phyloP scores from a whole-genome alignment of 352 stramenopile species.

The Phytopythium helicoides region DNA sequence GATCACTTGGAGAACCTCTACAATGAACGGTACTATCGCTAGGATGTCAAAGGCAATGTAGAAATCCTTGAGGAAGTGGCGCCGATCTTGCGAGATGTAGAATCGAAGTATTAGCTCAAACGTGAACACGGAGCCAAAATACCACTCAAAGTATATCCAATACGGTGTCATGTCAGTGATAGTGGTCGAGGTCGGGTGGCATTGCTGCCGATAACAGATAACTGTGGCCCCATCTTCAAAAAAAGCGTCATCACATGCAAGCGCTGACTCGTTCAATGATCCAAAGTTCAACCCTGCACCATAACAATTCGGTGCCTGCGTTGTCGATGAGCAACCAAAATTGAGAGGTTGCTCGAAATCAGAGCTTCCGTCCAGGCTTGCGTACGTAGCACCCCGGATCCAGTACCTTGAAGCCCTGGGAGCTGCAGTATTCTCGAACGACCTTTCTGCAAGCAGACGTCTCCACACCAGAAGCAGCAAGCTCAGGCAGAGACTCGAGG shows the following conservation, averaged over 20 bases:
- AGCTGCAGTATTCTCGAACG: slow-evolving; percentile 50
- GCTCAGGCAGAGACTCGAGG: slow-evolving; percentile 62
- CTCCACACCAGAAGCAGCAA: slow-evolving; percentile 43
- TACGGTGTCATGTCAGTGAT: slow-evolving; percentile 64
- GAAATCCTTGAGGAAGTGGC: slow-evolving; percentile 42
- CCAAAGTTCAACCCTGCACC: slow-evolving; percentile 53
- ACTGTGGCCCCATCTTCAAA: slow-evolving; percentile 12
- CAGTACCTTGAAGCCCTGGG: slow-evolving; percentile 10
- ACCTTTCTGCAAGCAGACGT: slow-evolving; percentile 41
- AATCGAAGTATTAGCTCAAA: slow-evolving; percentile 59
- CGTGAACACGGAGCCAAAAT: slow-evolving; percentile 55
- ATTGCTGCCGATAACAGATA: slow-evolving; percentile 60
- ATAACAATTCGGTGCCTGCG: slow-evolving; percentile 35
- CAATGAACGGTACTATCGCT: slow-evolving; percentile 58
- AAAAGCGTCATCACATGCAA: slow-evolving; percentile 36
- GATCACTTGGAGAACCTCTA: slow-evolving; percentile 41
- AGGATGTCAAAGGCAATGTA: slow-evolving; percentile 72
- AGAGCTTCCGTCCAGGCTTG: slow-evolving; percentile 14
- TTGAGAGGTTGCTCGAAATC: slow-evolving; percentile 34
- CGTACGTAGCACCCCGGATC: slow-evolving; percentile 57
- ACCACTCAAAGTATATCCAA: slow-evolving; percentile 79
- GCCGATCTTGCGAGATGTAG: slow-evolving; percentile 35
- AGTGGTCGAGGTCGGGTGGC: slow-evolving; percentile 19
- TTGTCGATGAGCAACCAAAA: slow-evolving; percentile 33
- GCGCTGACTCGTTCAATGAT: slow-evolving; percentile 22